phyloP scores from a whole-genome alignment of 2,329 filamentous ascomycete species.

The Curvularia hawaiiensis region DNA sequence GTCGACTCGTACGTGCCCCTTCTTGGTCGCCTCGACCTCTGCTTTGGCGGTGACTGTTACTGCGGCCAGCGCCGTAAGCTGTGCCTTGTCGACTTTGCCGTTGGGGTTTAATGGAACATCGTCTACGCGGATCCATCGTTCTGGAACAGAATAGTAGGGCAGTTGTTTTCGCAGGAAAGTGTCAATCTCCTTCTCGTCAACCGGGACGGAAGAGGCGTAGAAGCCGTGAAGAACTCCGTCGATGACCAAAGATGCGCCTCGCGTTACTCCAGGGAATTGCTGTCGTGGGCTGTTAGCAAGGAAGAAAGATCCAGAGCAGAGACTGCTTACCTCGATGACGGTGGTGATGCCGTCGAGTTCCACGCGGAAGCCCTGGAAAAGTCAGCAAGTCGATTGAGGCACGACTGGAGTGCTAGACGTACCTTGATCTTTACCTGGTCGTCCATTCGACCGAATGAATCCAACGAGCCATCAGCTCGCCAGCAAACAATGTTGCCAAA shows the following conservation, averaged over 20 bases:
- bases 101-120: constrained; percentile 59
- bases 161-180: constrained; percentile 51
- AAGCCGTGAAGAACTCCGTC: constrained; percentile 59
- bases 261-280: constrained; percentile 54
- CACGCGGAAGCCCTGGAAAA: constrained; percentile 61
- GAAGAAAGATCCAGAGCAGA: not conserved
- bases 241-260: constrained; percentile 56
- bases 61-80: constrained; percentile 45
- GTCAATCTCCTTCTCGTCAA: constrained; percentile 45
- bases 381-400: not conserved
- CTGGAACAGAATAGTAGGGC: constrained; percentile 63
- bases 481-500: constrained; percentile 65
- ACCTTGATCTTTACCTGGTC: constrained; percentile 66
- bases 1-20: not conserved
- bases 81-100: constrained; percentile 62
- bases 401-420: not conserved
- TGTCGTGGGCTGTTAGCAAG: constrained; percentile 5
- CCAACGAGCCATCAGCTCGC: constrained; percentile 59
- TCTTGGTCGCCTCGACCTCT: not conserved
- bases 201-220: constrained; percentile 48
- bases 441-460: constrained; percentile 63
- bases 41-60: not conserved
- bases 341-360: constrained; percentile 63
- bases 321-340: constrained; percentile 27
- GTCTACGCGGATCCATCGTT: constrained; percentile 51